phyloP scores from a whole-genome alignment of 352 stramenopile genomes.

The Globisporangium alternatum region DNA sequence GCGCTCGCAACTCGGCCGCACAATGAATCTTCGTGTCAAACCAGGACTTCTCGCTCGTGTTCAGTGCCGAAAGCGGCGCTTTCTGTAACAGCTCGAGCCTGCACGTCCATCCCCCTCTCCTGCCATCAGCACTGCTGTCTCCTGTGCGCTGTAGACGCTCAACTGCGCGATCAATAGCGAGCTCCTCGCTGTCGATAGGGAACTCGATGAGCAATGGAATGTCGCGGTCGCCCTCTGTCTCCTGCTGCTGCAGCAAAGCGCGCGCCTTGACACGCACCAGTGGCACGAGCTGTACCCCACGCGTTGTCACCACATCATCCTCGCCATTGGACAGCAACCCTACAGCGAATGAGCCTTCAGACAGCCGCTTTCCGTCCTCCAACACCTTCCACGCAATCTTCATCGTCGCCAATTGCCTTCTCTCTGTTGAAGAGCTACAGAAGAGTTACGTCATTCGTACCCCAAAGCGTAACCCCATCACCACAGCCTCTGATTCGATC shows the following conservation, averaged over 20 bases:
- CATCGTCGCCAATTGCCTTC: not conserved
- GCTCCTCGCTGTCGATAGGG: not conserved
- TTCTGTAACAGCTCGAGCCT: conserved; percentile 1
- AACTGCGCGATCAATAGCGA: not conserved
- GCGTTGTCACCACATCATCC: not conserved
- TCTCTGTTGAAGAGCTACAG: not conserved
- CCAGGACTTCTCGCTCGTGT: conserved; percentile 21
- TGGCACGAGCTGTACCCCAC: conserved; percentile 2
- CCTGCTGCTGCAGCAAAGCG: conserved; percentile 2
- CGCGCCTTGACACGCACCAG: conserved; percentile 7
- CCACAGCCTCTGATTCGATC: conserved; percentile 8
- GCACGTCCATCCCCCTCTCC: conserved; percentile 1
- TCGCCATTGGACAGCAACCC: conserved; percentile 9
- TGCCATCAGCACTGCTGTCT: not conserved
- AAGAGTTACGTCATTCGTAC: not conserved
- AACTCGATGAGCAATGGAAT: not conserved
- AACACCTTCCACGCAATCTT: conserved; percentile 37
- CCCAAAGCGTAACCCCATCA: conserved; percentile 10
- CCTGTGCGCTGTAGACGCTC: not conserved
- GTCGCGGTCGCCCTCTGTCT: not conserved
- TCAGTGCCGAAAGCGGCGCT: not conserved
- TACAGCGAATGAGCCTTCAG: conserved; percentile 20
- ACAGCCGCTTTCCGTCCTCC: conserved; percentile 19
- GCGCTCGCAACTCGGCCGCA: conserved; percentile 39
- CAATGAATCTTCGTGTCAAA: conserved; percentile 49